These are phyloP conservation scores for Aegilops bicornis DNA, from an alignment of 176 grass and related monocot species.

Conservation along the genomic window DNA sequence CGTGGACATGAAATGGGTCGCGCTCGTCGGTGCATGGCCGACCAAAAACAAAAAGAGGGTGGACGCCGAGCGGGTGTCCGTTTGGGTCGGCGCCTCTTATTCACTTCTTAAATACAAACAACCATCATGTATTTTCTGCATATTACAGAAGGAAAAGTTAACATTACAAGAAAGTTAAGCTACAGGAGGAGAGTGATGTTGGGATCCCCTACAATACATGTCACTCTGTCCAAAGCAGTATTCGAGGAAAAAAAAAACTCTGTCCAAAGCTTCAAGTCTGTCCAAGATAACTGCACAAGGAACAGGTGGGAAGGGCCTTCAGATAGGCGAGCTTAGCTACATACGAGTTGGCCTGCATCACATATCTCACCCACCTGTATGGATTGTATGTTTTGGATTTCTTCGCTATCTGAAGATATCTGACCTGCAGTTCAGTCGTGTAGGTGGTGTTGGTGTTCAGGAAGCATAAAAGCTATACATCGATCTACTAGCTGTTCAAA, in stretches of 20 bases:
- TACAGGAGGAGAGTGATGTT: slow-evolving; percentile 1
- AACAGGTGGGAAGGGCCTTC: slow-evolving; percentile 3
- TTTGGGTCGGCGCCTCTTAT: no score
- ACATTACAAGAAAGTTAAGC: not conserved
- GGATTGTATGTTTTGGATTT: slow-evolving; percentile 97
- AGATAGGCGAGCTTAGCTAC: slow-evolving; percentile 60
- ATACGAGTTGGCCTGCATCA: slow-evolving; percentile 93
- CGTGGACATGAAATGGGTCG: no score
- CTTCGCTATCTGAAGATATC: slow-evolving; percentile 97
- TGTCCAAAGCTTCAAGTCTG: not conserved
- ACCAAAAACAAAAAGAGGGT: no score
- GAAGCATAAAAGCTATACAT: not conserved
- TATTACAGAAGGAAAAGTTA: not conserved
- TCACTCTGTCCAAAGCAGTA: slow-evolving; percentile 6
- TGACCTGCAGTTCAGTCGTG: slow-evolving; percentile 57
- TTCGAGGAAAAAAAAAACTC: no score
- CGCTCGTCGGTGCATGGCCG: no score
- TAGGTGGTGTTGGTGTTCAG: not conserved
- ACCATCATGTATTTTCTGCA: not conserved
- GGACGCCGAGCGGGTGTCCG: no score
- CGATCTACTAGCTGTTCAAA: not conserved
- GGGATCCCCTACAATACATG: slow-evolving; percentile 37
- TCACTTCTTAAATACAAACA: slow-evolving; percentile 15
- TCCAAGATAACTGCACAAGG: not conserved
- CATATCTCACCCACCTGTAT: slow-evolving; percentile 96